Evolutionary conservation across 179 eudicot genomes (phyloP), one percentile per base, ranked within the genome.

Genomic region (Amaranthus tricolor): DNA sequence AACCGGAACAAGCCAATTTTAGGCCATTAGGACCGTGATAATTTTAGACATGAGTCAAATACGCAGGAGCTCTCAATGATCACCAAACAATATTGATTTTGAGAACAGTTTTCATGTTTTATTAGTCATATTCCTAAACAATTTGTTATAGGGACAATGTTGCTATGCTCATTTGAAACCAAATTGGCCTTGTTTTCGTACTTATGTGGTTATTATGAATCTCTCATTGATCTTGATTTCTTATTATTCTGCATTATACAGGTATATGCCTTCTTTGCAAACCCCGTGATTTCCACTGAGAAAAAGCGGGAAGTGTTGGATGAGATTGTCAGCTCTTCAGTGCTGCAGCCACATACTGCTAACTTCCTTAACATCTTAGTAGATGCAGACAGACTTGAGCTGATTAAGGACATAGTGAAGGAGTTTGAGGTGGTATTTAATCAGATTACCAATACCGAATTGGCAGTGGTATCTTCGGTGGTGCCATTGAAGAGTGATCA

Each of bases 391-490:
- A 66, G 99, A 52, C 81, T 89, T 47, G 94, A 88, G n/a, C 65
- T 88, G 77, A 67, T 91, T 0, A 75, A 67, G 65, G 98, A 91
- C 2, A 89, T 95, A n/a, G 85, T 86, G 63, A 88, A 84, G 78
- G 95, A 91, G 69, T 95, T 93, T 66, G 97, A 91, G 80, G 16
- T 72, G 45, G 87, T 82, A 11, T 95, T 87, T 77, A 93, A 95
- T 84, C 77, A 68, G 20, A 5, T 89, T 74, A 95, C 97, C 19
- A 82, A 85, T 19, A 95, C 99, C 21, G 92, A 92, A 85, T 59
- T 91, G 56, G 99, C 98, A 7, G 70, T 93, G 2, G 98, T 95
- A 50, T 80, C 94, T 12, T 95, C 98, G 12, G 99, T 95, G 82
- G 98, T 93, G 81, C 77, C 84, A 17, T 49, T 95, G 77, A 96